Base-by-base conservation (phyloP, 805 yeast species). In the Martiniozyma abietophila region DNA sequence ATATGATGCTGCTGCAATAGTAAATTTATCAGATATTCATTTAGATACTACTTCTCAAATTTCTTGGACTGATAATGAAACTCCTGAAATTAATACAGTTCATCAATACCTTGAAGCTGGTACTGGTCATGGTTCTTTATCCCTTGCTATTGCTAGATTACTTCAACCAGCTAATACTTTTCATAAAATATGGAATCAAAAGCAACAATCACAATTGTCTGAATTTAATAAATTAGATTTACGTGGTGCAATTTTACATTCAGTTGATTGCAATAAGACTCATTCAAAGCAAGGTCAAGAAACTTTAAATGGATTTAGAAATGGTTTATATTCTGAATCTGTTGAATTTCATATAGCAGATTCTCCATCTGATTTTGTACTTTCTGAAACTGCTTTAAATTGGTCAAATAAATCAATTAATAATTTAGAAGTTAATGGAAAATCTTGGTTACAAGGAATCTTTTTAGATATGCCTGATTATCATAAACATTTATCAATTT, bases 101-200 rank as follows among this genome's bases (percentile, higher is more conserved):
- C 27, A 34, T 14, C 70, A 68, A 32, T 61, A 59, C 36, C 47
- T 69, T 14, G 76, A 69, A 42, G 73, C 73, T 1, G 76, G 76
- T 4, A 70, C 75, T 2, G 76, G 76, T 2, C 74, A 69, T 49
- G 76, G 76, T 0, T 67, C 74, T 3, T 44, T 69, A 31, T 54
- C 70, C 4, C 34, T 69, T 27, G 65, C 68, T 7, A 62, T 69
- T 11, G 56, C 64, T 17, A 58, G 53, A 18, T 53, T 51, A 11
- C 44, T 69, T 1, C 74, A 69, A 42, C 53, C 67, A 17, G 68
- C 67, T 1, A 69, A 69, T 42, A 59, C 62, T 12, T 59, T 42
- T 34, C 53, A 54, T 8, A 34, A 29, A 16, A 20, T 29, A 16
- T n/a, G n/a, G n/a, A n/a, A n/a, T 11, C 25, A 21, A 42, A 36